These are phyloP conservation scores for rapeseed (Brassica napus) DNA, from an alignment of 345 rosid genomes.

Conservation along the genomic window DNA sequence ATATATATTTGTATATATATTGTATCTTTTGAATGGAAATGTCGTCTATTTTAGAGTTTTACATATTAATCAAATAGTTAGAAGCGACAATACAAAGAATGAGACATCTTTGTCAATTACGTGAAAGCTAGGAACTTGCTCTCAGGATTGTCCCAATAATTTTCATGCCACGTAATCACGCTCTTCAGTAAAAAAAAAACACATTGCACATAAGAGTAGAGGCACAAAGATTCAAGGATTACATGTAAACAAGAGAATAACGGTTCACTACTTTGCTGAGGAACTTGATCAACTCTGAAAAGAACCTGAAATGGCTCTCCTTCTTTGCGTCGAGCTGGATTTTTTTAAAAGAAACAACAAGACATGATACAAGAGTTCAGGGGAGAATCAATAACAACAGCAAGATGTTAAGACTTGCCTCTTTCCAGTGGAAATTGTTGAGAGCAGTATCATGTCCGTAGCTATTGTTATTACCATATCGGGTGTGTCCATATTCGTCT, in stretches of 20 bases:
- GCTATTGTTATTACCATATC: slow-evolving; percentile 86
- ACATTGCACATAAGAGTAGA: slow-evolving; percentile 13
- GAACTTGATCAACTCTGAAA: slow-evolving; percentile 78
- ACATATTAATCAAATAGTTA: background rate
- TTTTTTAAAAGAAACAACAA: background rate
- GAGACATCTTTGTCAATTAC: slow-evolving; percentile 44
- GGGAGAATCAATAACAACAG: background rate
- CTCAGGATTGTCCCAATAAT: slow-evolving; percentile 76
- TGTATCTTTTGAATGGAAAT: background rate
- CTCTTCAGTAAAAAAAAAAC: slow-evolving; percentile 43
- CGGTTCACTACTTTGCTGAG: slow-evolving; percentile 51
- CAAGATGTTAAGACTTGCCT: slow-evolving; percentile 43
- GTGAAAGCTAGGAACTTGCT: slow-evolving; percentile 97
- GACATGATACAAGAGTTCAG: background rate
- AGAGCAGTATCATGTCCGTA: slow-evolving; percentile 85
- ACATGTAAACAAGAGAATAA: slow-evolving; percentile 7
- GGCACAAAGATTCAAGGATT: background rate
- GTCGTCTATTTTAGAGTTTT: background rate
- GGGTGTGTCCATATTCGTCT: slow-evolving; percentile 89
- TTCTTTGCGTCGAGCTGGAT: slow-evolving; percentile 60
- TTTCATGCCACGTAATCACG: slow-evolving; percentile 94
- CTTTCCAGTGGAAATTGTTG: slow-evolving; percentile 82
- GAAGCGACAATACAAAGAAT: background rate
- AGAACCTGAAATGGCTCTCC: slow-evolving; percentile 71
- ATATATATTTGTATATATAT: no score